Evolutionary conservation across 805 yeast genomes (phyloP).

Genomic region (Candida xyloterini): DNA sequence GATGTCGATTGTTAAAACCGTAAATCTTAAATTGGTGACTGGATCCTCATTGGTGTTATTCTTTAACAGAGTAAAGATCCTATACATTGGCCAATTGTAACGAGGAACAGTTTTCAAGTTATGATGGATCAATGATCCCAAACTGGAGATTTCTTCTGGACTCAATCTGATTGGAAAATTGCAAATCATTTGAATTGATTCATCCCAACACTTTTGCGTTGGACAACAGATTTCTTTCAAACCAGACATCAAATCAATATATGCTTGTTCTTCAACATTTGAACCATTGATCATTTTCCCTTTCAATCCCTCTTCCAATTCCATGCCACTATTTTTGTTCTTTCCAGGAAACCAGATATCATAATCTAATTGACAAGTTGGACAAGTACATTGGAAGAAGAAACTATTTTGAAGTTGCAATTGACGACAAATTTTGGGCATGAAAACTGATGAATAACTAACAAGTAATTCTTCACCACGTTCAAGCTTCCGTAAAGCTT

Average conservation of each 20-base stretch:
- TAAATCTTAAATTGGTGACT: constrained; percentile 12
- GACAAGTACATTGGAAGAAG: constrained; percentile 36
- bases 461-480: constrained; percentile 31
- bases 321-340: constrained; percentile 25
- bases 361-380: constrained; percentile 20
- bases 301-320: constrained; percentile 13
- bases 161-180: constrained; percentile 3
- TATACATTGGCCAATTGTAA: constrained; percentile 24
- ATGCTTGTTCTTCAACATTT: constrained; percentile 7
- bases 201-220: neutral
- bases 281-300: constrained; percentile 7
- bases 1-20: constrained; percentile 11
- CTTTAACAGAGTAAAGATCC: constrained; percentile 12
- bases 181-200: constrained; percentile 3
- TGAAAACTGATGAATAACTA: constrained; percentile 28
- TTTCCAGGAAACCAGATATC: constrained; percentile 31
- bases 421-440: constrained; percentile 32
- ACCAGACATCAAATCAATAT: constrained; percentile 2
- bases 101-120: constrained; percentile 11
- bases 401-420: constrained; percentile 29
- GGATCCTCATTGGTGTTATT: constrained; percentile 9
- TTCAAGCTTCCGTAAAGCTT: constrained; percentile 20
- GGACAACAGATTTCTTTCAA: constrained; percentile 9
- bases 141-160: neutral
- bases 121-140: constrained; percentile 1